Evolutionary conservation across 768 basidiomycete genomes (phyloP), one percentile per base, ranked within the genome.

Genomic region (Hygrocybe punicea): DNA sequence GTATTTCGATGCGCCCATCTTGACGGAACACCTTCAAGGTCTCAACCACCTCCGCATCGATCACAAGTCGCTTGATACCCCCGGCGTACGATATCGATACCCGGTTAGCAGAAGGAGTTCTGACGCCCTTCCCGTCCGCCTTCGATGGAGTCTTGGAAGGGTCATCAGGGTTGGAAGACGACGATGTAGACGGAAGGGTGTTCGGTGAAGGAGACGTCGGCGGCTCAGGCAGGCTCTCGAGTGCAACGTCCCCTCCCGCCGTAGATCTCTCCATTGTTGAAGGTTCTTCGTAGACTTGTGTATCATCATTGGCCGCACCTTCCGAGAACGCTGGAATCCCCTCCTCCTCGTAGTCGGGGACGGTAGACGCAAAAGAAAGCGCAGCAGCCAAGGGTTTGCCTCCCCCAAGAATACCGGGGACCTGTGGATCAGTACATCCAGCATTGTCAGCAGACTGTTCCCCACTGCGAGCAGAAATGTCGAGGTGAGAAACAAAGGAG

Each of bases 31-130:
- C 82, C 63, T 84, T 86, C 55, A 99, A 78, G 49, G 78, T 80
- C 40, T 92, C 84, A 19, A 98, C 91, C 25, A 89, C 84, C 61
- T 89, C 88, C 2, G 96, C 90, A 69, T 98, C 88, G 57, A 98
- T 78, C 24, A 97, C 87, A 50, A 99, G 77, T 39, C 97, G 81
- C 49, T 91, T 79, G 57, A 87, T 87, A 50, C 93, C 93, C 44
- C 87, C 87, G 55, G 93, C 93, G 71, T 97, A 99, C 0, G 96
- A 89, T 69, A 98, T 93, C 7, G 95, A 97, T n/a, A 99, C 73
- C 16, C 90, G 83, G 63, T 91, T 92, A 29, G 89, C 86, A 40
- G 89, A 90, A 8, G 89, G 86, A 0, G 76, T 74, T 60, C 74
- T 78, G 13, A 70, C 72, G 17, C 69, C 64, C 60, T 80, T 81